phyloP scores from a whole-genome alignment of 768 basidiomycete species.

The Mycena maculata region DNA sequence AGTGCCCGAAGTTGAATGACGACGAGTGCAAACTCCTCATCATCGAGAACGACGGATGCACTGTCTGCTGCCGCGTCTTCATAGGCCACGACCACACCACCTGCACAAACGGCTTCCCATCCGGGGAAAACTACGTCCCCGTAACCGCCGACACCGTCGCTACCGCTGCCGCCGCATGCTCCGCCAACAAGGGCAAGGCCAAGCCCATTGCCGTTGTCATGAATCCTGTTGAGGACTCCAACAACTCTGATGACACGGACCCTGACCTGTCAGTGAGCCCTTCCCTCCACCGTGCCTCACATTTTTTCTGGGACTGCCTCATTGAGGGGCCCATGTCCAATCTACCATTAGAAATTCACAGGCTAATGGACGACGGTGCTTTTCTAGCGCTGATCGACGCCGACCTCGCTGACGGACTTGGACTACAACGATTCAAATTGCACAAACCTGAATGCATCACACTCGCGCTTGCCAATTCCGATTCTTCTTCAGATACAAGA shows the following conservation, averaged over 20 bases:
- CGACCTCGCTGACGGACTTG: constrained; percentile 7
- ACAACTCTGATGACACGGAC: constrained; percentile 17
- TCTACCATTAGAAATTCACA: neutral
- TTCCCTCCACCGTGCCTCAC: constrained; percentile 24
- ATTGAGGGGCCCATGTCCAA: constrained; percentile 5
- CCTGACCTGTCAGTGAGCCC: constrained; percentile 12
- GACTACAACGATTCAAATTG: constrained; percentile 11
- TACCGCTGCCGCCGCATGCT: too few species aligned
- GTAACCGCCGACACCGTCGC: constrained; percentile 19
- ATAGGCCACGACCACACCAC: constrained; percentile 23
- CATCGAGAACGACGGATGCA: constrained; percentile 34
- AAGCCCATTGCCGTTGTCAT: constrained; percentile 5
- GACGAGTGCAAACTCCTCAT: constrained; percentile 29
- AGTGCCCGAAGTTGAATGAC: neutral
- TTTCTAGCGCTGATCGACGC: constrained; percentile 40
- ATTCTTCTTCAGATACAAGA: neutral
- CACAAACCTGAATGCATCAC: constrained; percentile 8
- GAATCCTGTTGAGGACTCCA: neutral
- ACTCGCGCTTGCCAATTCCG: constrained; percentile 13
- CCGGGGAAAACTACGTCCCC: constrained; percentile 28
- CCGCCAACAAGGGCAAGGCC: neutral
- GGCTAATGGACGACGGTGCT: constrained; percentile 43
- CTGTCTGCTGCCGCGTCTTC: constrained; percentile 38
- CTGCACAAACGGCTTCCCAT: constrained; percentile 39
- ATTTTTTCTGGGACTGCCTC: constrained; percentile 30